phyloP scores from a whole-genome alignment of 805 yeast genomes.

The Suhomyces sp. region DNA sequence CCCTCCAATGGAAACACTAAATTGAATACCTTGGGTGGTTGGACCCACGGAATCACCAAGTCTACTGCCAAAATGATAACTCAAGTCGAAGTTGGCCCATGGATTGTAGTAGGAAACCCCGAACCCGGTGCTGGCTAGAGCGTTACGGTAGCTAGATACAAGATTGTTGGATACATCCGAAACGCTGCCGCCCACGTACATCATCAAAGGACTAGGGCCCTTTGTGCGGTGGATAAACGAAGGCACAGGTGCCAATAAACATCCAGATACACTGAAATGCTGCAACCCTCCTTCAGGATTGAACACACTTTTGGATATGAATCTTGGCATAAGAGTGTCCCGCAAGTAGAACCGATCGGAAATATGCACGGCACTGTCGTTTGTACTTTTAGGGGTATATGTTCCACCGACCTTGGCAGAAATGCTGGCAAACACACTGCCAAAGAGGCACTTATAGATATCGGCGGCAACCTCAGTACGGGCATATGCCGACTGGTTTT shows the following conservation, averaged over 20 bases:
- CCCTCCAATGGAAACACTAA: conserved; percentile 39
- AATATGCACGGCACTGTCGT: conserved; percentile 45
- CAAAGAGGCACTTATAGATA: conserved; percentile 41
- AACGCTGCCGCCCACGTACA: conserved; percentile 63
- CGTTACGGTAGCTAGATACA: conserved; percentile 15
- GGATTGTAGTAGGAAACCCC: conserved; percentile 38
- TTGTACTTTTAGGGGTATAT: conserved; percentile 28
- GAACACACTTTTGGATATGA: conserved; percentile 63
- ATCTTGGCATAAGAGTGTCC: conserved; percentile 70
- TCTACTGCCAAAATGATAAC: conserved; percentile 33
- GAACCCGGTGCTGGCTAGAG: conserved; percentile 30
- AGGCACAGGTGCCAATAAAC: conserved; percentile 63
- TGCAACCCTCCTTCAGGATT: conserved; percentile 76
- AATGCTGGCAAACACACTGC: conserved; percentile 47
- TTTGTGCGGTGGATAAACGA: conserved; percentile 21
- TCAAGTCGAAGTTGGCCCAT: conserved; percentile 42
- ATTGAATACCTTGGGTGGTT: conserved; percentile 27
- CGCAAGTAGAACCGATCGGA: conserved; percentile 84
- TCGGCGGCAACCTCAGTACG: conserved; percentile 32
- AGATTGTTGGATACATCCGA: conserved; percentile 52
- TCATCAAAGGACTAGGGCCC: conserved; percentile 35
- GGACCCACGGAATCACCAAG: conserved; percentile 8
- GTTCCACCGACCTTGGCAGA: conserved; percentile 57
- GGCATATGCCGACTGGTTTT: conserved; percentile 24
- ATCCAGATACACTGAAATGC: conserved; percentile 53